Evolutionary conservation across 352 stramenopile genomes (phyloP).

Genomic region (Phytophthora tubulina): DNA sequence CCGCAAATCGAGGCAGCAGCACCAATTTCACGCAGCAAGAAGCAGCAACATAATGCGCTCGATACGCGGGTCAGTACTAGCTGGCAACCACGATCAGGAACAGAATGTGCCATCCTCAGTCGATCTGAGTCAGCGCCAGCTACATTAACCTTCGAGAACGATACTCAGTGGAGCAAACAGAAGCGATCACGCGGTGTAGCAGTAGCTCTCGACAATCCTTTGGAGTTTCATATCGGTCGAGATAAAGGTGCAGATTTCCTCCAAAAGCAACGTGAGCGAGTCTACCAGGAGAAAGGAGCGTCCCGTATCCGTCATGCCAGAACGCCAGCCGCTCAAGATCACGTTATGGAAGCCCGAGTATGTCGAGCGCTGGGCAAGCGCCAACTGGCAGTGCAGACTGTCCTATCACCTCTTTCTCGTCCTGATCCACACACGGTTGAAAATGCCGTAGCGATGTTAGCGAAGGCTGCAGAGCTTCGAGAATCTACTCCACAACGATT

Average conservation of each 20-base stretch:
- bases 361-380: conserved; percentile 56
- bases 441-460: conserved; percentile 39
- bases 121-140: conserved; percentile 65
- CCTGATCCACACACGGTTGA: conserved; percentile 51
- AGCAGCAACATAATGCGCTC: not conserved
- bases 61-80: not conserved
- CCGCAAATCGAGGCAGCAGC: conserved; percentile 21
- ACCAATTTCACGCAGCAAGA: not conserved
- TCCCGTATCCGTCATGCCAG: conserved; percentile 57
- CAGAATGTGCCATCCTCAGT: conserved; percentile 6
- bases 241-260: conserved; percentile 63
- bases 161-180: conserved; percentile 32
- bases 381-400: not conserved
- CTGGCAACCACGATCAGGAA: not conserved
- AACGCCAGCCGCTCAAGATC: conserved; percentile 46
- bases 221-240: conserved; percentile 46
- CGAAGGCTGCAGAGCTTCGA: conserved; percentile 42
- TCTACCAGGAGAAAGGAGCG: conserved; percentile 36
- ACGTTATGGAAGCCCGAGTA: conserved; percentile 55
- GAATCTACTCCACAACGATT: conserved; percentile 30
- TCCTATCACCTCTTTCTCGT: conserved; percentile 46
- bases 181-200: conserved; percentile 58
- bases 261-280: conserved; percentile 55
- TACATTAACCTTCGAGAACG: conserved; percentile 38
- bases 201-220: conserved; percentile 41